Evolutionary conservation across 2,329 filamentous ascomycete species (phyloP).

Genomic region (Acrocalymma vagum): DNA sequence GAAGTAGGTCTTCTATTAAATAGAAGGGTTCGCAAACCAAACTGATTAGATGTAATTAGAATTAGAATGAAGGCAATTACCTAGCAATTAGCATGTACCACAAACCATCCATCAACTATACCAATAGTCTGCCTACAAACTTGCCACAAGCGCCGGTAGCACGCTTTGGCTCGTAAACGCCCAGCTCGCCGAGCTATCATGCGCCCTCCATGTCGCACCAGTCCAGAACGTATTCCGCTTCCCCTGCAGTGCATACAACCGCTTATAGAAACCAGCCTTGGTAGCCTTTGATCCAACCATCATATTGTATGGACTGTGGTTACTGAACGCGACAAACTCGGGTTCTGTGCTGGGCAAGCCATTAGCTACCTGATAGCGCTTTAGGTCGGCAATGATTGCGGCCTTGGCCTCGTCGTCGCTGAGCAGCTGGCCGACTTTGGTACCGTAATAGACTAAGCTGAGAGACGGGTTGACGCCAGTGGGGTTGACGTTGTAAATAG

Average conservation of each 20-base stretch:
- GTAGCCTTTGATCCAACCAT: slow-evolving; percentile 17
- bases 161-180: slow-evolving; percentile 43
- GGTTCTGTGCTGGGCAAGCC: slow-evolving; percentile 10
- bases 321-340: slow-evolving; percentile 30
- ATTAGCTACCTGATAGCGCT: slow-evolving; percentile 16
- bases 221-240: slow-evolving; percentile 30
- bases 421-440: slow-evolving; percentile 15
- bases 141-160: slow-evolving; percentile 38
- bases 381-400: slow-evolving; percentile 23
- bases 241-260: slow-evolving; percentile 31
- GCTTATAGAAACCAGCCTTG: slow-evolving; percentile 26
- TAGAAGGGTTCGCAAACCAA: too few species aligned
- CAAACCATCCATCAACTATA: too few species aligned
- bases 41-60: too few species aligned
- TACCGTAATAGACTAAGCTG: slow-evolving; percentile 25
- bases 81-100: too few species aligned
- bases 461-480: slow-evolving; percentile 21
- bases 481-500: slow-evolving; percentile 31
- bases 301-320: slow-evolving; percentile 36
- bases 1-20: too few species aligned
- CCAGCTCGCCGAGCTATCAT: slow-evolving; percentile 27
- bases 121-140: slow-evolving; percentile 9
- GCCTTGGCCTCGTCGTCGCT: slow-evolving; percentile 21
- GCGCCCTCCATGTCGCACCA: slow-evolving; percentile 24
- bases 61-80: too few species aligned